phyloP scores from a whole-genome alignment of 2,329 filamentous ascomycete genomes.

The Pestalotiopsis sp. region DNA sequence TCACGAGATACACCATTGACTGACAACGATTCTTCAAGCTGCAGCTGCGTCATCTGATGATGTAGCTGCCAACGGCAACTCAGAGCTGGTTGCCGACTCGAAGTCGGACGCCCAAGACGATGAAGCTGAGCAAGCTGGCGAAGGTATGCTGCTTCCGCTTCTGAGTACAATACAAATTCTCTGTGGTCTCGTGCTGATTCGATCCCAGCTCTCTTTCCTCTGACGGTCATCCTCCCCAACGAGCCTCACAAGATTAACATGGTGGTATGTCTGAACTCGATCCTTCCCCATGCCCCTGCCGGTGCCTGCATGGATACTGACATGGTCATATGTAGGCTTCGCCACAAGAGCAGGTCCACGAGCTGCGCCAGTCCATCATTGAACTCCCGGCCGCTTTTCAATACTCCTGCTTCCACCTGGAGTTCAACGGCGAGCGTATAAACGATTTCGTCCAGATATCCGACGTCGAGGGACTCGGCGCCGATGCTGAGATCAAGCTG shows the following conservation, averaged over 20 bases:
- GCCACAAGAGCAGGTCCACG: slow-evolving; percentile 93
- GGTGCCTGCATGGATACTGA: slow-evolving; percentile 7
- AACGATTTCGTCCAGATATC: slow-evolving; percentile 95
- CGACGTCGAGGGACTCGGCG: slow-evolving; percentile 78
- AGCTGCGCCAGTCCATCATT: slow-evolving; percentile 94
- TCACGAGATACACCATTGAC: background rate
- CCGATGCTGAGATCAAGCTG: slow-evolving; percentile 77
- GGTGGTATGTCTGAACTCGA: slow-evolving; percentile 62
- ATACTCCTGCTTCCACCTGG: slow-evolving; percentile 98
- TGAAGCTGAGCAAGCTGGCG: slow-evolving; percentile 24
- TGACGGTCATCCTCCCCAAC: slow-evolving; percentile 83
- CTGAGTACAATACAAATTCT: background rate
- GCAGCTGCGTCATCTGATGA: slow-evolving; percentile 23
- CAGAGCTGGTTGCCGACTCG: slow-evolving; percentile 20
- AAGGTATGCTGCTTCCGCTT: slow-evolving; percentile 24
- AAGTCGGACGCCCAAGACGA: slow-evolving; percentile 26
- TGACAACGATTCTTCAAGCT: background rate
- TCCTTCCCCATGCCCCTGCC: background rate
- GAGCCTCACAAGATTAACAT: slow-evolving; percentile 79
- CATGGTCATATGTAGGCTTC: slow-evolving; percentile 64
- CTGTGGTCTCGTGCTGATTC: slow-evolving; percentile 19
- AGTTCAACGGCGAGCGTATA: slow-evolving; percentile 84
- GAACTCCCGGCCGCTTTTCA: slow-evolving; percentile 91
- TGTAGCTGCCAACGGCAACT: slow-evolving; percentile 24
- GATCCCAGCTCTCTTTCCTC: slow-evolving; percentile 51